Conservation (phyloP, 805 yeast genomes). For the Candida lessepsii region DNA sequence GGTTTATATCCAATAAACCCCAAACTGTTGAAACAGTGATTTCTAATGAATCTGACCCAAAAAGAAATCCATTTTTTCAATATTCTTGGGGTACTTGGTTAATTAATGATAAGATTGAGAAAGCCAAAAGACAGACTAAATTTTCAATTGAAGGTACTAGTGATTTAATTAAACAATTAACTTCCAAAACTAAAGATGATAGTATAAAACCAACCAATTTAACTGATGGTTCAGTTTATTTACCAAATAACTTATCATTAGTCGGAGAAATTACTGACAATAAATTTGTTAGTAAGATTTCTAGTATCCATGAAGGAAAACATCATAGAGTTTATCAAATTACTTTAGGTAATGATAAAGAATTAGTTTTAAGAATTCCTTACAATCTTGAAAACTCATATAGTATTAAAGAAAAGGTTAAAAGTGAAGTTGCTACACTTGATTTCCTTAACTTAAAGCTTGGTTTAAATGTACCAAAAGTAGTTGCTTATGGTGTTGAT, state of each 20-base stretch:
- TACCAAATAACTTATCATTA: slow-evolving; percentile 49
- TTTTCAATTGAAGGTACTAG: slow-evolving; percentile 80
- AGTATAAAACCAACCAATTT: slow-evolving; percentile 38
- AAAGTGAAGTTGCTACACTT: slow-evolving; percentile 91
- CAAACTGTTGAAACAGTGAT: slow-evolving; percentile 52
- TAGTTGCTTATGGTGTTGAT: slow-evolving; percentile 63
- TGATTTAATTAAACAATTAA: slow-evolving; percentile 47
- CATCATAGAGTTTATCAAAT: slow-evolving; percentile 86
- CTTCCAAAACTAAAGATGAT: slow-evolving; percentile 30
- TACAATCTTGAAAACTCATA: slow-evolving; percentile 70
- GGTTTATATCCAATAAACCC: slow-evolving; percentile 21
- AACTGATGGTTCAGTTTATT: slow-evolving; percentile 40
- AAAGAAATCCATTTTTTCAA: slow-evolving; percentile 70
- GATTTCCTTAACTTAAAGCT: slow-evolving; percentile 72
- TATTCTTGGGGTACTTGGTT: slow-evolving; percentile 97
- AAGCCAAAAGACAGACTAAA: slow-evolving; percentile 71
- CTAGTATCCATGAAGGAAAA: slow-evolving; percentile 90
- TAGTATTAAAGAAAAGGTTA: slow-evolving; percentile 63
- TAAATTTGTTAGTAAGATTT: slow-evolving; percentile 58
- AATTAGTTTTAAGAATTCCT: slow-evolving; percentile 80
- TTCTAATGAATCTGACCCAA: slow-evolving; percentile 62
- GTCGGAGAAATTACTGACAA: slow-evolving; percentile 43
- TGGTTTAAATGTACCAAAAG: slow-evolving; percentile 69
- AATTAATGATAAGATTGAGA: slow-evolving; percentile 70
- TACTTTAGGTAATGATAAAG: slow-evolving; percentile 57